Conservation (phyloP, 202 grass and related monocot species). For the Panicum virgatum region DNA sequence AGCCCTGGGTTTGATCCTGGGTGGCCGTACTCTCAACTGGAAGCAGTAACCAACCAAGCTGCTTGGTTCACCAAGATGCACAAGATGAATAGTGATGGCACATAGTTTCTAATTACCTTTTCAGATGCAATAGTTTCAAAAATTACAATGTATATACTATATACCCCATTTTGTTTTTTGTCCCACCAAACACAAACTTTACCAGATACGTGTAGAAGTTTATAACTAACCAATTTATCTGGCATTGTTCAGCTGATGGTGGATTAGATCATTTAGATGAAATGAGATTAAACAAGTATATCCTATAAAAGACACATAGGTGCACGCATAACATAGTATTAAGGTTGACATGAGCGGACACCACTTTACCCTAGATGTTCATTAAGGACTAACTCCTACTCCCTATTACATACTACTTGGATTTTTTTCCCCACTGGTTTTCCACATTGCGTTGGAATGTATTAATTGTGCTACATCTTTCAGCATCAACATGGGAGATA, state of each 20-base stretch:
- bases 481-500: conserved; percentile 97
- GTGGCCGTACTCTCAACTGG: background rate
- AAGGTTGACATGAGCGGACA: background rate
- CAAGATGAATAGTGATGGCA: background rate
- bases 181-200: background rate
- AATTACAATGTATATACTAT: background rate
- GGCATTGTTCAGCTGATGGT: background rate
- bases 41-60: background rate
- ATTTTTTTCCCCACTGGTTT: background rate
- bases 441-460: conserved; percentile 10
- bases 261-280: background rate
- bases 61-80: background rate
- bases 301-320: background rate
- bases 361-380: conserved; percentile 1
- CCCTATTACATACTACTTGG: background rate
- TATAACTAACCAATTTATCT: conserved; percentile 1
- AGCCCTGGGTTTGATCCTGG: background rate
- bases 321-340: background rate
- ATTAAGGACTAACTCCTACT: background rate
- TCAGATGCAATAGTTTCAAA: background rate
- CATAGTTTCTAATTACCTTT: background rate
- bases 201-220: background rate
- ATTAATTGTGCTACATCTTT: conserved; percentile 40
- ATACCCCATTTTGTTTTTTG: background rate
- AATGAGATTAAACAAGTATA: background rate